A percentile compares a stretch with the other conserved stretches of the same genome.
phyloP scores from a whole-genome alignment of 1,284 basidiomycete species.

The Golubevia sp. region DNA sequence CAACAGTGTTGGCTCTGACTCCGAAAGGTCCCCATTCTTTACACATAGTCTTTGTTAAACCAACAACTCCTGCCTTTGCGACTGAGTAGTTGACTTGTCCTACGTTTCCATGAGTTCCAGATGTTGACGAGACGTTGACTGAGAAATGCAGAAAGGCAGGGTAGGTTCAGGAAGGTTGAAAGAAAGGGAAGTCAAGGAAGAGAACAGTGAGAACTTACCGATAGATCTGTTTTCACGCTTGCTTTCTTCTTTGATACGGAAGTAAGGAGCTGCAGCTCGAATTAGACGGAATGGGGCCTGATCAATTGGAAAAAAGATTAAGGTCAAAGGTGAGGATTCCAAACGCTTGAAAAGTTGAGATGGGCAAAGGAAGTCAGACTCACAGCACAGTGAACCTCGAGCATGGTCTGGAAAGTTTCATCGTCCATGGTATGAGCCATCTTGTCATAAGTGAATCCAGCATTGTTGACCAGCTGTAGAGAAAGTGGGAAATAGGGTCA shows the following conservation, averaged over 20 bases:
- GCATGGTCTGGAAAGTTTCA: conserved; percentile 78
- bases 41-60: conserved; percentile 80
- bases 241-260: conserved; percentile 73
- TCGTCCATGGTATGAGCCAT: conserved; percentile 87
- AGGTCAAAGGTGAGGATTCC: too few species aligned
- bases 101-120: conserved; percentile 63
- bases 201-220: conserved; percentile 71
- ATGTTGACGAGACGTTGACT: conserved; percentile 30
- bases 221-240: conserved; percentile 74
- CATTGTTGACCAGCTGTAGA: conserved; percentile 74
- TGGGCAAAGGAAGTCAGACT: too few species aligned
- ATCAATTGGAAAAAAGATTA: background rate
- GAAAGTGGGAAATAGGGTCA: too few species aligned
- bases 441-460: conserved; percentile 81
- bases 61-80: conserved; percentile 59
- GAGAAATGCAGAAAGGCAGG: conserved; percentile 6
- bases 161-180: background rate
- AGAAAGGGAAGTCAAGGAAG: background rate
- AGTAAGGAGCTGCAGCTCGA: conserved; percentile 79
- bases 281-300: conserved; percentile 75
- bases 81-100: conserved; percentile 77
- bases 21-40: conserved; percentile 85
- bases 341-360: too few species aligned
- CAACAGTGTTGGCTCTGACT: conserved; percentile 79
- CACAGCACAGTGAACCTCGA: conserved; percentile 79